Conservation (phyloP, 2,329 filamentous ascomycete species). For the Epichloe sibirici region DNA sequence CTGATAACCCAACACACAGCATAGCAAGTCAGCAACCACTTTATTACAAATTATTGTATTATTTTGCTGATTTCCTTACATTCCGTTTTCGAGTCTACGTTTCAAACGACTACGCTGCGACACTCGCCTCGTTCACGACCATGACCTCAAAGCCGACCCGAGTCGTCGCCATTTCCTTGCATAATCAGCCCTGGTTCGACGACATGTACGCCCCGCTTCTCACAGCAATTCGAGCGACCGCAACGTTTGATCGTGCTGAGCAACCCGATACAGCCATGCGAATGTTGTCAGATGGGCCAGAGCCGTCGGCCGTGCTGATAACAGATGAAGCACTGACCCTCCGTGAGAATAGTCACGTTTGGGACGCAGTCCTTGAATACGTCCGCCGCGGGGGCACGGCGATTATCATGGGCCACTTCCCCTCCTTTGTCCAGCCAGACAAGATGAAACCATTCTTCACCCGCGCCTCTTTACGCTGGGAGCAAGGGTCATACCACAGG, state of each 20-base stretch:
- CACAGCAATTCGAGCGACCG: slow-evolving; percentile 1
- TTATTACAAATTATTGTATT: too few relatives aligned
- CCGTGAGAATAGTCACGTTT: slow-evolving; percentile 3
- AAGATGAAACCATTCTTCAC: slow-evolving; percentile 9
- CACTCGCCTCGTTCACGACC: not conserved
- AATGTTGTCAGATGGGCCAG: slow-evolving; percentile 3
- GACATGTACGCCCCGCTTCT: slow-evolving; percentile 7
- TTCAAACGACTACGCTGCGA: too few relatives aligned
- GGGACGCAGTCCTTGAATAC: slow-evolving; percentile 9
- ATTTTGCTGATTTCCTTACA: too few relatives aligned
- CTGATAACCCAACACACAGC: too few relatives aligned
- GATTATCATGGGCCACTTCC: not conserved
- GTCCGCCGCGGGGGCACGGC: slow-evolving; percentile 6
- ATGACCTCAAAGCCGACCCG: not conserved
- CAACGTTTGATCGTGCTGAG: slow-evolving; percentile 1
- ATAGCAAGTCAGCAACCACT: too few relatives aligned
- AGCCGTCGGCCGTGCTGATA: slow-evolving; percentile 7
- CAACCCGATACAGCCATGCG: slow-evolving; percentile 1
- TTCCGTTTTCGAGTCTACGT: too few relatives aligned
- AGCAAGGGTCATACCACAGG: slow-evolving; percentile 10
- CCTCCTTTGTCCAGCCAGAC: too few relatives aligned
- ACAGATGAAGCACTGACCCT: slow-evolving; percentile 8
- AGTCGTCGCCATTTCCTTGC: slow-evolving; percentile 6
- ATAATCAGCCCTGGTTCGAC: slow-evolving; percentile 6
- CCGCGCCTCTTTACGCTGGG: slow-evolving; percentile 13